A percentile compares a stretch with the other conserved stretches of the same genome.
These are phyloP conservation scores for Heliosperma pusillum DNA, from an alignment of 148 eudicot species.

Conservation along the genomic window DNA sequence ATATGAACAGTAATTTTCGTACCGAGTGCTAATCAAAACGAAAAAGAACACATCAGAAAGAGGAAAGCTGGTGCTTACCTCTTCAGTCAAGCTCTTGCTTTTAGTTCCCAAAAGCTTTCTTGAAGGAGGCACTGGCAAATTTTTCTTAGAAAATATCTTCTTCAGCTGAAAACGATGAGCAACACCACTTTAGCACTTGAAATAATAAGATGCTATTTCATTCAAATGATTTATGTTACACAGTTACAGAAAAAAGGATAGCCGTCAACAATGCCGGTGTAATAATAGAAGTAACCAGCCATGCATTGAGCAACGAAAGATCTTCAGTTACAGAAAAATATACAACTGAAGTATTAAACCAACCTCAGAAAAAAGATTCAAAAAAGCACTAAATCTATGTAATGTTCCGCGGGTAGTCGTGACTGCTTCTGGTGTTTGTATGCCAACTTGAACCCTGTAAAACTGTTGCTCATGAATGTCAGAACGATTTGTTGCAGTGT, in stretches of 20 bases:
- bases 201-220: background rate
- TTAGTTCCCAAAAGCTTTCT: constrained; percentile 63
- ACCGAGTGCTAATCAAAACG: background rate
- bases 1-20: background rate
- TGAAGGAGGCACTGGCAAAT: constrained; percentile 73
- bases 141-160: constrained; percentile 58
- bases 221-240: constrained; percentile 17
- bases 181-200: background rate
- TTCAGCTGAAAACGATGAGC: constrained; percentile 49
- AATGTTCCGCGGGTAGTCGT: constrained; percentile 68
- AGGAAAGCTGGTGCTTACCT: constrained; percentile 38
- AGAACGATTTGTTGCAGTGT: constrained; percentile 22
- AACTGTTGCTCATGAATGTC: constrained; percentile 55
- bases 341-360: constrained; percentile 31
- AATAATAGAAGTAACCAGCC: background rate
- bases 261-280: background rate
- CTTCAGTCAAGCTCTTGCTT: constrained; percentile 69
- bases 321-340: constrained; percentile 5
- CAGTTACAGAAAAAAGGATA: background rate
- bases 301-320: constrained; percentile 26
- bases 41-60: background rate
- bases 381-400: constrained; percentile 82
- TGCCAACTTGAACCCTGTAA: constrained; percentile 90
- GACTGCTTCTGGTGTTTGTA: constrained; percentile 85
- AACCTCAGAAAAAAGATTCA: constrained; percentile 78